These are phyloP conservation scores for Eruca vesicaria DNA, from an alignment of 441 rosid species.

Conservation along the genomic window DNA sequence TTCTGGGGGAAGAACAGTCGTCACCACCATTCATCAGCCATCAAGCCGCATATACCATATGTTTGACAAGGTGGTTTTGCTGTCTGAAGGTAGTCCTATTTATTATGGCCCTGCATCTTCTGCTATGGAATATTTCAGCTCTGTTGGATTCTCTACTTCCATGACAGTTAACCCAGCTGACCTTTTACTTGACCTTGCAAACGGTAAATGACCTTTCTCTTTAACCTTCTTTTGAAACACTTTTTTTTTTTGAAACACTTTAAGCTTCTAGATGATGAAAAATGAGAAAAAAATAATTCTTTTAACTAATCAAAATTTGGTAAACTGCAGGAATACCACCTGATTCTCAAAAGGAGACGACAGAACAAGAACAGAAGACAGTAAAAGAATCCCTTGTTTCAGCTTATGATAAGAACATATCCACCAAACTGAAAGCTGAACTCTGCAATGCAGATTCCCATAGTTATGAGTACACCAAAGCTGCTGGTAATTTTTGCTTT, in stretches of 20 bases:
- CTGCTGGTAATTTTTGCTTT: slow-evolving; percentile 41
- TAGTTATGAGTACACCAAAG: slow-evolving; percentile 45
- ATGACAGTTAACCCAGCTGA: slow-evolving; percentile 91
- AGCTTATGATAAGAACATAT: slow-evolving; percentile 82
- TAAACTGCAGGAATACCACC: slow-evolving; percentile 63
- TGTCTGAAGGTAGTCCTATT: slow-evolving; percentile 83
- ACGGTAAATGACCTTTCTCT: slow-evolving; percentile 52
- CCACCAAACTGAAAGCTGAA: slow-evolving; percentile 70
- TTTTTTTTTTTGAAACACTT: no score
- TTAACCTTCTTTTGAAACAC: no score
- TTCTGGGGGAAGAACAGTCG: slow-evolving; percentile 74
- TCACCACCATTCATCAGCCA: slow-evolving; percentile 95
- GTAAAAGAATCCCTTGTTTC: slow-evolving; percentile 70
- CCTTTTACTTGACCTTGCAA: slow-evolving; percentile 90
- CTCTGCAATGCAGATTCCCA: slow-evolving; percentile 56
- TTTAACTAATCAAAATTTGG: not conserved
- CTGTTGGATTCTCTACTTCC: slow-evolving; percentile 83
- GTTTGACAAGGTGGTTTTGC: slow-evolving; percentile 91
- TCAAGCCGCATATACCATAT: slow-evolving; percentile 91
- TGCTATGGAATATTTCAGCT: slow-evolving; percentile 82
- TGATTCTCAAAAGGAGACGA: slow-evolving; percentile 59
- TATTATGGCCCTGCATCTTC: slow-evolving; percentile 81
- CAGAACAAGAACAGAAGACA: slow-evolving; percentile 66
- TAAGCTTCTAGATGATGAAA: slow-evolving; percentile 14
- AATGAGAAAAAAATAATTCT: not conserved